Percentiles rank a stretch among this genome's conserved stretches.
Evolutionary conservation across 768 basidiomycete genomes (phyloP).

Genomic region (Tephrocybe sp.): DNA sequence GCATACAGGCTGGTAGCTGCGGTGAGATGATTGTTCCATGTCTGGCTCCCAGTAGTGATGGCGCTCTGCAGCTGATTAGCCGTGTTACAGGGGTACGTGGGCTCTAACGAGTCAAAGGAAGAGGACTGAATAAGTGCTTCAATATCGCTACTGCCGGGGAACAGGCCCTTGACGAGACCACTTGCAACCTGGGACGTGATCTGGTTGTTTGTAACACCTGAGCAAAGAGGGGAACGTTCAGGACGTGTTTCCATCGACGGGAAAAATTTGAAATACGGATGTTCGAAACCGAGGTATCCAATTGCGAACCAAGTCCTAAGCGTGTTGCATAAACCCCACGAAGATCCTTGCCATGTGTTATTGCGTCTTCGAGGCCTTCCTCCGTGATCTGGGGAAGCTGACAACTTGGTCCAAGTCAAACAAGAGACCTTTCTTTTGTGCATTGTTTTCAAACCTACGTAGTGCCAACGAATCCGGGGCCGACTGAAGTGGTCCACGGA

Average conservation of each 20-base stretch:
- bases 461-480: slow-evolving; percentile 44
- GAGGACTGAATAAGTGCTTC: slow-evolving; percentile 39
- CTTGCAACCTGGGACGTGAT: slow-evolving; percentile 55
- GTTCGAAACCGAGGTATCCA: slow-evolving; percentile 32
- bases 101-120: slow-evolving; percentile 47
- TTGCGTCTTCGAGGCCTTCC: slow-evolving; percentile 43
- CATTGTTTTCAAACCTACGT: slow-evolving; percentile 29
- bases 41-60: slow-evolving; percentile 39
- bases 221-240: not conserved
- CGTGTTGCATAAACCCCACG: slow-evolving; percentile 42
- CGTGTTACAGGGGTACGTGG: slow-evolving; percentile 40
- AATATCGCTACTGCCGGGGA: slow-evolving; percentile 34
- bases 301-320: slow-evolving; percentile 32
- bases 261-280: slow-evolving; percentile 32
- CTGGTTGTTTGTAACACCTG: slow-evolving; percentile 52
- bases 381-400: slow-evolving; percentile 51
- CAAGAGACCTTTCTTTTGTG: not conserved
- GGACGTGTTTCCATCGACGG: not conserved
- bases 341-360: slow-evolving; percentile 48
- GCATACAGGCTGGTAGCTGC: slow-evolving; percentile 38
- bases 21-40: slow-evolving; percentile 44
- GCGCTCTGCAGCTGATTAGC: slow-evolving; percentile 31
- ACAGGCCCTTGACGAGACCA: slow-evolving; percentile 44
- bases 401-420: slow-evolving; percentile 28
- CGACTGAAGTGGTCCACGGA: slow-evolving; percentile 41